Evolutionary conservation across 1,139 yeast genomes (phyloP).

Genomic region (Zygosaccharomyces pseudobailii): DNA sequence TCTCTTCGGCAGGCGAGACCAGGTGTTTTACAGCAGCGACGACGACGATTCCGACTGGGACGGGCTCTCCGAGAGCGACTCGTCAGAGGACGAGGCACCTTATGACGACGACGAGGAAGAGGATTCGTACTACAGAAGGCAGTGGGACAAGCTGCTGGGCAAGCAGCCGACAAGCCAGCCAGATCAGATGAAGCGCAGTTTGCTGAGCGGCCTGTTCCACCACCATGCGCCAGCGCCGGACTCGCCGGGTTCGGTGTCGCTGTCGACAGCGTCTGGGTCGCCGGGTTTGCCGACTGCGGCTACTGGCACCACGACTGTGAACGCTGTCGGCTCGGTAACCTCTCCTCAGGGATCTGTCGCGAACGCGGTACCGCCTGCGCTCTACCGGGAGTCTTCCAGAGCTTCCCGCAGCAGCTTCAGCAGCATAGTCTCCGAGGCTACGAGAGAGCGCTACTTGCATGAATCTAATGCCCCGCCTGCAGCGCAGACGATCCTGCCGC

Average conservation of each 20-base stretch:
- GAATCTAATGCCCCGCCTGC: constrained; percentile 51
- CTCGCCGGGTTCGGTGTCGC: constrained; percentile 8
- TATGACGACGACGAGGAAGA: constrained; percentile 30
- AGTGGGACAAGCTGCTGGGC: constrained; percentile 32
- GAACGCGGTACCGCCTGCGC: constrained; percentile 6
- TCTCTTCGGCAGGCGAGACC: constrained; percentile 14
- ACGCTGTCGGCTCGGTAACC: constrained; percentile 29
- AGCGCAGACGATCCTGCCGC: constrained; percentile 47
- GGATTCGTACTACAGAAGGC: constrained; percentile 29
- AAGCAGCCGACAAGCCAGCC: constrained; percentile 7
- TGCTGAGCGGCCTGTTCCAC: constrained; percentile 67
- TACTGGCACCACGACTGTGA: constrained; percentile 22
- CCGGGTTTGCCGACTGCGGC: constrained; percentile 11
- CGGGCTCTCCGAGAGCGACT: constrained; percentile 24
- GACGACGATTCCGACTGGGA: constrained; percentile 35
- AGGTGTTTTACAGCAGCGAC: constrained; percentile 31
- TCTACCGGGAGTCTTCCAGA: constrained; percentile 9
- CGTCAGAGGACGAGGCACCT: constrained; percentile 23
- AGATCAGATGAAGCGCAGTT: constrained; percentile 46
- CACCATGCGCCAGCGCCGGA: not conserved
- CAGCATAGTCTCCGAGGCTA: constrained; percentile 35
- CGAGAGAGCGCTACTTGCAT: constrained; percentile 34
- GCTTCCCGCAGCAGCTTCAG: constrained; percentile 35
- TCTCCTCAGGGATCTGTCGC: constrained; percentile 18
- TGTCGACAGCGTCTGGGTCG: not conserved